Percentiles rank a stretch among this genome's conserved stretches.
These are phyloP conservation scores for Trametes polyzona DNA, from an alignment of 1,284 basidiomycete genomes.

Conservation along the genomic window DNA sequence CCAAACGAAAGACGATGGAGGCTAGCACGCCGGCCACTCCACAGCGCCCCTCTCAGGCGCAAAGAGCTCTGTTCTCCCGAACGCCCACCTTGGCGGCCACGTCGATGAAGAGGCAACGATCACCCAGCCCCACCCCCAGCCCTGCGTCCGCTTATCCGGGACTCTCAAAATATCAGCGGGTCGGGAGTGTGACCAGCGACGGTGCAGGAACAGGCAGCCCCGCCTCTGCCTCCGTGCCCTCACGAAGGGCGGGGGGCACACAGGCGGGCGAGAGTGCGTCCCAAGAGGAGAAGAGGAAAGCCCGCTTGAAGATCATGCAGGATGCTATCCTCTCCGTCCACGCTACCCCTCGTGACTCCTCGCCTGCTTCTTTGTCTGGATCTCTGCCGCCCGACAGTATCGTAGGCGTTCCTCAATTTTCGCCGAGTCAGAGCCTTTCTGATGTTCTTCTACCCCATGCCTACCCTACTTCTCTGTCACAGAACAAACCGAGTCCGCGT, in stretches of 20 bases:
- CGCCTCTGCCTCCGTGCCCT: slow-evolving; percentile 7
- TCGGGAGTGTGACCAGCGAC: background rate
- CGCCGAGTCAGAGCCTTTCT: slow-evolving; percentile 8
- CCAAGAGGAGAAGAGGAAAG: slow-evolving; percentile 4
- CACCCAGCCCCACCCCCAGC: slow-evolving; percentile 9
- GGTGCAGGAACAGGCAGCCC: background rate
- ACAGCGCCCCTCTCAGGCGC: slow-evolving; percentile 16
- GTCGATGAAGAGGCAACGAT: slow-evolving; percentile 5
- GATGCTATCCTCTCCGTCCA: slow-evolving; percentile 16
- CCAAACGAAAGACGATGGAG: background rate
- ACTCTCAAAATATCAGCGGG: slow-evolving; percentile 10
- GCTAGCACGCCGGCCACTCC: slow-evolving; percentile 3
- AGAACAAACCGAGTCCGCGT: slow-evolving; percentile 7
- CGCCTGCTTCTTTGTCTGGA: slow-evolving; percentile 5
- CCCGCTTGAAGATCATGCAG: slow-evolving; percentile 19
- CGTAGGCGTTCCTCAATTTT: background rate
- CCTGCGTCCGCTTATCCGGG: background rate
- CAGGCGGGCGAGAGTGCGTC: slow-evolving; percentile 7
- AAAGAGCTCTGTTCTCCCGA: slow-evolving; percentile 16
- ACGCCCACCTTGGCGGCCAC: slow-evolving; percentile 10
- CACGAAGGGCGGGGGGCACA: slow-evolving; percentile 3
- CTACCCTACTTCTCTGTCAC: slow-evolving; percentile 15
- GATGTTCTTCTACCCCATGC: slow-evolving; percentile 14
- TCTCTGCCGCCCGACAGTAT: background rate
- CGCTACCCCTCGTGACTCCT: slow-evolving; percentile 7